Percentiles rank a stretch among this genome's conserved stretches.
Evolutionary conservation across 2,329 filamentous ascomycete genomes (phyloP).

Genomic region (Botrytis sinoallii): DNA sequence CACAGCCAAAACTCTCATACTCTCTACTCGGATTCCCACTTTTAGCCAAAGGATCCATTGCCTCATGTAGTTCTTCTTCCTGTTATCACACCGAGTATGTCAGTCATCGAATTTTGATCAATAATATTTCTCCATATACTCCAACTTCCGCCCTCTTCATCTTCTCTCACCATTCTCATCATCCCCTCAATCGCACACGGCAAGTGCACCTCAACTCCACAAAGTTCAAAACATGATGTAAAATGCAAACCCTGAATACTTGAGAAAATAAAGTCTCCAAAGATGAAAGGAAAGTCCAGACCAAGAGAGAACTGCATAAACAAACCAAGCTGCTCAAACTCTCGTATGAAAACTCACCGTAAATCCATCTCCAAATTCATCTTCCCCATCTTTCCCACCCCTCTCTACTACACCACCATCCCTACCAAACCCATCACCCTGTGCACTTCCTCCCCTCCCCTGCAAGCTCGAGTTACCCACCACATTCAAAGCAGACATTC

Average conservation of each 20-base stretch:
- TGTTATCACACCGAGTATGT: not conserved
- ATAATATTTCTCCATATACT: not conserved
- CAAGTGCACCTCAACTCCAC: accelerated
- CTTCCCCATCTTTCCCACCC: accelerated
- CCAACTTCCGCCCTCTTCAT: not conserved
- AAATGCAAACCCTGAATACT: not conserved
- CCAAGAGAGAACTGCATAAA: accelerated
- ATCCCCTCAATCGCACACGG: not conserved
- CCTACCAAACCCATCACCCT: not conserved
- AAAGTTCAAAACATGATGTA: not conserved
- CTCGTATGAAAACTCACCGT: not conserved
- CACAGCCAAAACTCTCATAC: constrained; percentile 36
- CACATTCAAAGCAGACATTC: not conserved
- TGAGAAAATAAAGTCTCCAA: not conserved
- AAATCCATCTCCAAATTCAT: not conserved
- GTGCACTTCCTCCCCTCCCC: no score
- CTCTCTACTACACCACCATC: not conserved
- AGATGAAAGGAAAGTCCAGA: no score
- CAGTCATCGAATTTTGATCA: not conserved
- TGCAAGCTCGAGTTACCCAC: no score
- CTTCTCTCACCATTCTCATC: not conserved
- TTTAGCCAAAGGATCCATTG: constrained; percentile 40
- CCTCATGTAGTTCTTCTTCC: constrained; percentile 43
- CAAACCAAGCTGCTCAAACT: no score
- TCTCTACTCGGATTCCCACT: constrained; percentile 44